Percentiles rank a stretch among this genome's conserved stretches.
phyloP scores from a whole-genome alignment of 768 basidiomycete species.

The Rubroboletus pulcherrimus region DNA sequence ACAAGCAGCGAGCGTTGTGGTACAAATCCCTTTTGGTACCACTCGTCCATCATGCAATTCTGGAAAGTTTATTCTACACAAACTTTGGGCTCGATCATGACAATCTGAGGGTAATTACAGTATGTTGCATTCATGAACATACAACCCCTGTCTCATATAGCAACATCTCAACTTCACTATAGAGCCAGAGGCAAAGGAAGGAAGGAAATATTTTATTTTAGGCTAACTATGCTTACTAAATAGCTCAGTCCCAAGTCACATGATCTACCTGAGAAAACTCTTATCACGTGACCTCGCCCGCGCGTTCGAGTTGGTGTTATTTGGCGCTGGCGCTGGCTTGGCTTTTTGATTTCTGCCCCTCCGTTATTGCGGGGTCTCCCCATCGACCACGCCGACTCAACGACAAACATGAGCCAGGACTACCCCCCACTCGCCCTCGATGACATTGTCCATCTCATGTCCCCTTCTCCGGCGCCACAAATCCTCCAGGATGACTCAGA shows the following conservation, averaged over 20 bases:
- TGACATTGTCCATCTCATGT: slow-evolving; percentile 53
- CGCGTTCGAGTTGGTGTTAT: slow-evolving; percentile 38
- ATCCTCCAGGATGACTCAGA: slow-evolving; percentile 17
- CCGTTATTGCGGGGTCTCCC: slow-evolving; percentile 6
- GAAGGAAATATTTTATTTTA: too few relatives aligned
- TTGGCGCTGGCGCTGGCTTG: slow-evolving; percentile 19
- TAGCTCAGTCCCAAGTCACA: slow-evolving; percentile 10
- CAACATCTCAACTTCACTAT: neutral
- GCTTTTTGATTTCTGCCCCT: slow-evolving; percentile 30
- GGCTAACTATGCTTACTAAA: too few relatives aligned
- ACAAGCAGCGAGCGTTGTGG: neutral
- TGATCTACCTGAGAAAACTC: slow-evolving; percentile 23
- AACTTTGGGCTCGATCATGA: too few relatives aligned
- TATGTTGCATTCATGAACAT: neutral
- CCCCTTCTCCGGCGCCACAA: slow-evolving; percentile 45
- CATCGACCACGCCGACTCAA: neutral
- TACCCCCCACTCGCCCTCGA: slow-evolving; percentile 45
- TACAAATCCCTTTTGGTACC: neutral
- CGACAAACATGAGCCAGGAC: slow-evolving; percentile 31
- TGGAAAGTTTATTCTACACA: too few relatives aligned
- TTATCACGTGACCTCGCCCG: slow-evolving; percentile 30
- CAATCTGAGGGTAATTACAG: neutral
- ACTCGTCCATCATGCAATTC: neutral
- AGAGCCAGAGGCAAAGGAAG: too few relatives aligned
- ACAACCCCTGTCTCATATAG: neutral